Evolutionary conservation across 1,284 basidiomycete genomes (phyloP).

Genomic region (Singerocomus inundabilis): DNA sequence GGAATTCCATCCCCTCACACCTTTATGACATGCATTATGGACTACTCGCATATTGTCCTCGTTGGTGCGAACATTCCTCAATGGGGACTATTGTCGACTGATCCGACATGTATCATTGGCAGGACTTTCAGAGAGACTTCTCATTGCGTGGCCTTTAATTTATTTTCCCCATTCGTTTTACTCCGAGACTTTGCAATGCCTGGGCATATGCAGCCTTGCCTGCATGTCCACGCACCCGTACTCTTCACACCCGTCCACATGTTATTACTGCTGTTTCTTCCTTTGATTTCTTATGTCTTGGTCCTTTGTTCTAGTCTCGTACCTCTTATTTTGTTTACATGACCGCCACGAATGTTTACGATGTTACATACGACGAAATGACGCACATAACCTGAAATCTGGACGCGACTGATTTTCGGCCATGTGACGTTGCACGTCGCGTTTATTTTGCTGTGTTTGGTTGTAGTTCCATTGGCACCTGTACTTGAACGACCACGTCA

Average conservation of each 20-base stretch:
- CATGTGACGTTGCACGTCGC: conserved; percentile 24
- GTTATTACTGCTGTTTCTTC: conserved; percentile 11
- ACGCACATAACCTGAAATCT: conserved; percentile 22
- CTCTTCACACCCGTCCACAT: conserved; percentile 1
- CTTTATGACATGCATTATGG: conserved; percentile 35
- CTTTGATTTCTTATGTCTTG: conserved; percentile 13
- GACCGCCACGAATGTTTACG: conserved; percentile 29
- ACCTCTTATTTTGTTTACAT: conserved; percentile 17
- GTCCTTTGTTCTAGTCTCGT: conserved; percentile 3
- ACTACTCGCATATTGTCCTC: conserved; percentile 28
- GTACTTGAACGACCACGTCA: neutral
- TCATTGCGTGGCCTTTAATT: conserved; percentile 28
- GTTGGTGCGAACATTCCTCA: conserved; percentile 21
- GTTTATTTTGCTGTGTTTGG: conserved; percentile 28
- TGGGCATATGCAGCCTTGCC: conserved; percentile 1
- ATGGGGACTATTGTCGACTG: conserved; percentile 17
- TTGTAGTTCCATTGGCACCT: conserved; percentile 7
- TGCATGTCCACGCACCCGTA: conserved; percentile 8
- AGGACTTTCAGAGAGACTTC: conserved; percentile 25
- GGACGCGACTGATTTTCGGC: conserved; percentile 21
- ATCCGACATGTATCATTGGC: conserved; percentile 15
- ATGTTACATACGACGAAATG: conserved; percentile 29
- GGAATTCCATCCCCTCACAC: conserved; percentile 14
- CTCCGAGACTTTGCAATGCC: conserved; percentile 3
- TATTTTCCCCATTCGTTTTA: conserved; percentile 16